Evolutionary conservation across 345 rosid genomes (phyloP).

Genomic region (Salix arbutifolia): DNA sequence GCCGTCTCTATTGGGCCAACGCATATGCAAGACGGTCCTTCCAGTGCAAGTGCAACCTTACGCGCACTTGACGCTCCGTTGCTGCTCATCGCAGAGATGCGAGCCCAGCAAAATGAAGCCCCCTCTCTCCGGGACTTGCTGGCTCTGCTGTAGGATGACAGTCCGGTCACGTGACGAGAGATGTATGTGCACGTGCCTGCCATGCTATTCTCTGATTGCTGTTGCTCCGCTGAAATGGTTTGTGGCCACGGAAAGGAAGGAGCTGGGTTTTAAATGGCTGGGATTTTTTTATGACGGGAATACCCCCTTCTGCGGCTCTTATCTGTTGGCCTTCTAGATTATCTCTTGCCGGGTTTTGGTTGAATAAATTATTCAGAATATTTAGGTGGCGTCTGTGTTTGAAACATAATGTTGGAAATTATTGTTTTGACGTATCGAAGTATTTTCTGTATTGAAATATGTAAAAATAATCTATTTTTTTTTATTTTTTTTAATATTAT

Average conservation of each 20-base stretch:
- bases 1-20: slow-evolving; percentile 95
- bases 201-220: slow-evolving; percentile 34
- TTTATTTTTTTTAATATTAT: too few species aligned
- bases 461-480: too few species aligned
- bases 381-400: too few species aligned
- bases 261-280: background rate
- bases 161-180: slow-evolving; percentile 46
- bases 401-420: too few species aligned
- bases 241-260: background rate
- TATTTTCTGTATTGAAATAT: too few species aligned
- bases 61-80: slow-evolving; percentile 32
- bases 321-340: background rate
- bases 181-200: slow-evolving; percentile 57
- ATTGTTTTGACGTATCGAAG: too few species aligned
- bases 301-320: slow-evolving; percentile 23
- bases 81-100: slow-evolving; percentile 20
- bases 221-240: background rate
- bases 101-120: background rate
- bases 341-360: background rate
- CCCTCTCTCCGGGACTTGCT: background rate
- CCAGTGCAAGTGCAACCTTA: slow-evolving; percentile 23
- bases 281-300: slow-evolving; percentile 19
- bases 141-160: slow-evolving; percentile 33
- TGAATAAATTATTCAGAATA: too few species aligned
- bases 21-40: slow-evolving; percentile 84